Percentiles rank a stretch among this genome's conserved stretches.
Conservation (phyloP, 805 yeast genomes). For the Barnettozyma salicaria region DNA sequence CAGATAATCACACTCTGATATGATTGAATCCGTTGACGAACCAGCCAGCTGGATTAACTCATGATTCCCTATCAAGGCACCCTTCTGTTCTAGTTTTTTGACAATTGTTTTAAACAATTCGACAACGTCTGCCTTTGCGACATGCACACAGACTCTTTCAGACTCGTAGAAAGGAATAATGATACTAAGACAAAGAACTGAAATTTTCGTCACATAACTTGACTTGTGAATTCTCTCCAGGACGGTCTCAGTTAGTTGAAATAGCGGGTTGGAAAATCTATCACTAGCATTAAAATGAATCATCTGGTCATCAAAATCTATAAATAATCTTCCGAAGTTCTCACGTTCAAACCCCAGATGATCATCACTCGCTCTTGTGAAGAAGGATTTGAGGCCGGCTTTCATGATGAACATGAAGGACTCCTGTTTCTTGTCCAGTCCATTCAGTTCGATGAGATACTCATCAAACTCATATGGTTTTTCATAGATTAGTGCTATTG, state of each 20-base stretch:
- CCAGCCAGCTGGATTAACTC: constrained; percentile 4
- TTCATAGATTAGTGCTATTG: constrained; percentile 20
- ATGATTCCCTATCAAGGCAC: neutral
- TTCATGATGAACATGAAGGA: constrained; percentile 15
- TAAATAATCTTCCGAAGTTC: constrained; percentile 20
- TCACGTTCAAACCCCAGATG: neutral
- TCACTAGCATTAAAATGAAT: constrained; percentile 8
- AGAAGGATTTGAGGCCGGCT: constrained; percentile 12
- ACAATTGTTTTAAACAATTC: constrained; percentile 8
- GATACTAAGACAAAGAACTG: constrained; percentile 15
- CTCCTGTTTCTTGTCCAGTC: constrained; percentile 22
- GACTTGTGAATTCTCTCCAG: constrained; percentile 15
- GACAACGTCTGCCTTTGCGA: constrained; percentile 7
- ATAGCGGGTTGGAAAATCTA: constrained; percentile 2
- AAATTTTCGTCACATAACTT: constrained; percentile 17
- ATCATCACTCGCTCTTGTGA: neutral
- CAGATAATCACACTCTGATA: constrained; percentile 2
- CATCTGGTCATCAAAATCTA: constrained; percentile 14
- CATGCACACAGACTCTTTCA: constrained; percentile 9
- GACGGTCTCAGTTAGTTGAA: constrained; percentile 8
- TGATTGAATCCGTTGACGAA: constrained; percentile 4
- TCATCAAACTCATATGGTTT: constrained; percentile 24
- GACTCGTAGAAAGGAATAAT: constrained; percentile 14
- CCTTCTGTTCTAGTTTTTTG: neutral
- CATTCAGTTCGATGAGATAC: constrained; percentile 20